Evolutionary conservation across 495 filamentous ascomycete species (phyloP), one percentile per base, ranked within the genome.

Genomic region (Trichoderma orchidacearum): DNA sequence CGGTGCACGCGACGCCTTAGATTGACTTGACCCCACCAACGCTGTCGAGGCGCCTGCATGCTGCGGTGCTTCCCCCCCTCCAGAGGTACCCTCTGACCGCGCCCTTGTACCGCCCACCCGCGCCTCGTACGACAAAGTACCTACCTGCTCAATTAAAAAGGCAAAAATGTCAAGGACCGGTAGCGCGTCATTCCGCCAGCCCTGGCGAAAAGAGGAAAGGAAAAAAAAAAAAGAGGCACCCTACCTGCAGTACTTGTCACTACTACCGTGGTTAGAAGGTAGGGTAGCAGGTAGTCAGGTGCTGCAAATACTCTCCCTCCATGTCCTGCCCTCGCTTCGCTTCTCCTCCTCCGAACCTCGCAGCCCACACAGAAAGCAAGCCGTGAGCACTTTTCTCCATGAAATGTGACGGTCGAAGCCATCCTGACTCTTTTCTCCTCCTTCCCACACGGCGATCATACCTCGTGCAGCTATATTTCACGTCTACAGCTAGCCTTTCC

Each of bases 341-440:
- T 48, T 48, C 41, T 48, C 32, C 41, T 41, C 36, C 36, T 41
- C 36, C 41, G 41, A 48, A 27, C 41, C 41, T 48, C 41, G 41
- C 41, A 48, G 21, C 41, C 41, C 41, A 23, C 41, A 48, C 41
- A 25, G 0, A 27, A 36, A 48, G 41, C 41, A 48, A 18, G 18
- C 6, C 18, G 18, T 25, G 21, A 48, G 38, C 38, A 48, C 9
- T 48, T 48, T 48, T 48, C 18, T 13, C 41, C 41, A 27, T 25
- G 41, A 48, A 13, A 48, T 48, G 41, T 48, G 41, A 48, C 41
- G 41, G 13, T 48, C 41, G 41, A 48, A 9, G 23, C 41, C 8
- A 15, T 41, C 6, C 54, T 50, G 25, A 51, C 51, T 58, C 57
- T 38, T 57, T 61, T 62, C 62, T 65, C 60, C 63, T 54, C 63